Percentiles rank a stretch among this genome's conserved stretches.
phyloP scores from a whole-genome alignment of 208 protist genomes.

The Acanthamoeba pearcei region DNA sequence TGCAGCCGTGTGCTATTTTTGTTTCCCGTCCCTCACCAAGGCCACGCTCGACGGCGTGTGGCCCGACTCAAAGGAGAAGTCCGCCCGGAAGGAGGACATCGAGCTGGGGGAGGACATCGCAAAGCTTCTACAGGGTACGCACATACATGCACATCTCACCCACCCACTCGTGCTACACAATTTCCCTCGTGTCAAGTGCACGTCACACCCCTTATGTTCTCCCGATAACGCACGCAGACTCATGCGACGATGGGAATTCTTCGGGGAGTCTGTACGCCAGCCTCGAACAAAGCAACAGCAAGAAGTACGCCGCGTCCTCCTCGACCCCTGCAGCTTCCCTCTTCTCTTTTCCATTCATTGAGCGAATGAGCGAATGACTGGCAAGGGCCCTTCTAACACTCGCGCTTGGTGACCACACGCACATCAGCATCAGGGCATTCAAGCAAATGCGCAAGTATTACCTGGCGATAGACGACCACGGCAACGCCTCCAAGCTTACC shows the following conservation, averaged over 20 bases:
- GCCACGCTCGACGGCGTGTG: conserved; percentile 37
- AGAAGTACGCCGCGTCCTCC: not conserved
- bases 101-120: conserved; percentile 25
- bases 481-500: conserved; percentile 29
- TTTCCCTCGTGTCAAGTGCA: not conserved
- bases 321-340: not conserved
- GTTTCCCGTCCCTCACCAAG: conserved; percentile 26
- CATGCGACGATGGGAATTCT: not conserved
- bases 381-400: not conserved
- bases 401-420: not conserved
- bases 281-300: not conserved
- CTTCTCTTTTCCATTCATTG: too few species aligned
- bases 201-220: not conserved
- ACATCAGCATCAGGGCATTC: conserved; percentile 22
- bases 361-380: too few species aligned
- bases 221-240: not conserved
- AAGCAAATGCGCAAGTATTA: conserved; percentile 44
- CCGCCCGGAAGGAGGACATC: conserved; percentile 26
- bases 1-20: conserved; percentile 57
- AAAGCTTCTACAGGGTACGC: not conserved
- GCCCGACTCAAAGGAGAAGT: conserved; percentile 47
- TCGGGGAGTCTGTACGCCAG: not conserved
- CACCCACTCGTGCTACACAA: not conserved
- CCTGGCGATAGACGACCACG: conserved; percentile 23
- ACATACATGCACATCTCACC: not conserved